Base-by-base conservation (phyloP, 2,329 filamentous ascomycete species). In the Ophiostoma sp. region DNA sequence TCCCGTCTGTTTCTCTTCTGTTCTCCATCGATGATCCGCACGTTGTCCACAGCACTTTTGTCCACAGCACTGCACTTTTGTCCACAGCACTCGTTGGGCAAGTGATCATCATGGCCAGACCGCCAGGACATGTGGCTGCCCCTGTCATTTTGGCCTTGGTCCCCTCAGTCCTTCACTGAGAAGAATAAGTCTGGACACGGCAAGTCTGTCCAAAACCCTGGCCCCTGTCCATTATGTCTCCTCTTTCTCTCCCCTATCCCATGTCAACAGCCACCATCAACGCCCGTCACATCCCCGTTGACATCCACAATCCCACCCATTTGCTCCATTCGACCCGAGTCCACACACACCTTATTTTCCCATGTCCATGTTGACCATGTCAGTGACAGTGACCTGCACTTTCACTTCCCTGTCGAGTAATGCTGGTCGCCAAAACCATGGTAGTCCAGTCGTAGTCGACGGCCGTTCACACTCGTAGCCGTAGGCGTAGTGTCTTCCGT, bases 321-420 rank as follows among this genome's bases (percentile, higher is more conserved):
- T 19, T 8, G 55, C 31, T 19, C 59, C 59, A 39, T 63, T 25
- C 59, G 15, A 19, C 59, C 59, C 59, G 15, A 12, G 39, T 48
- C 63, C 39, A 48, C 63, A 11, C 63, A 66, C 63, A 66, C 63
- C 25, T 66, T 66, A 66, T 48, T 66, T 42, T 66, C 28, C 28
- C 17, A 36, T 59, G 50, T 59, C 28, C 28, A 59, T 33, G 55
- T 19, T 25, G 25, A 61, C 31, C 5, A 17, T 33, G 31, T 9
- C 31, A n/a, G 28, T 15, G n/a, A 19, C 57, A 61, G 19, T 28
- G 22, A 25, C 25, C n/a, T n/a, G n/a, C n/a, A n/a, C n/a, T n/a
- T n/a, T n/a, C 52, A 59, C 55, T 59, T 4, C 17, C 5, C 25
- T 19, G 25, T 36, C 59, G 59, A 63, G 59, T 63, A 63, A 63